Percentiles rank a stretch among this genome's conserved stretches.
phyloP scores from a whole-genome alignment of 306 rosid genomes.

The Lathyrus oleraceus region DNA sequence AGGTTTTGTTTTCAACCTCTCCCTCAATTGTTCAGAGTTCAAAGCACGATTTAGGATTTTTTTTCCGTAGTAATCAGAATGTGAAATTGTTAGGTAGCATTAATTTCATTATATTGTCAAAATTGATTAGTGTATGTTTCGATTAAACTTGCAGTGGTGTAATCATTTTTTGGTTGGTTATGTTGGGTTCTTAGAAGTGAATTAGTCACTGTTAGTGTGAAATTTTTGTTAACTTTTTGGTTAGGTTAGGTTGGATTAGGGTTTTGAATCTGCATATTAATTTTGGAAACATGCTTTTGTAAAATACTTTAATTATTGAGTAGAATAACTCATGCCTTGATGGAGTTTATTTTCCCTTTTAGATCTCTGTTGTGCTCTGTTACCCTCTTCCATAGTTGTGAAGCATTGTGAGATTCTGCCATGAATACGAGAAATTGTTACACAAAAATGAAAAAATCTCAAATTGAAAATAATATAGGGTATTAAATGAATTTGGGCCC shows the following conservation, averaged over 20 bases:
- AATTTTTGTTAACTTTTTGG: constrained; percentile 5
- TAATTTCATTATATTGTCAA: not conserved
- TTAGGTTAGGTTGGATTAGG: constrained; percentile 14
- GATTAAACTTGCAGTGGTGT: constrained; percentile 3
- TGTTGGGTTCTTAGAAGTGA: no score
- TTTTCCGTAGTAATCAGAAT: not conserved
- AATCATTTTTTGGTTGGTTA: not conserved
- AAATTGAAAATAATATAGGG: no score
- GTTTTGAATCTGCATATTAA: constrained; percentile 14
- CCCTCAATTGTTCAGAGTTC: not conserved
- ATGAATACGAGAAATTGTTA: constrained; percentile 22
- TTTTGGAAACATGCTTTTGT: not conserved
- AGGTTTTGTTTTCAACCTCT: constrained; percentile 49
- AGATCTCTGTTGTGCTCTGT: constrained; percentile 13
- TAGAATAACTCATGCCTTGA: constrained; percentile 1
- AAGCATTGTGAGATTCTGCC: not conserved
- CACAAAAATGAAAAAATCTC: constrained; percentile 19
- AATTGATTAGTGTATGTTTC: not conserved
- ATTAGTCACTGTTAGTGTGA: constrained; percentile 9
- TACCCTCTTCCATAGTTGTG: constrained; percentile 14
- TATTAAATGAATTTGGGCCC: no score
- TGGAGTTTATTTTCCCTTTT: constrained; percentile 23
- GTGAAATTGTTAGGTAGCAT: not conserved
- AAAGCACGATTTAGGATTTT: not conserved
- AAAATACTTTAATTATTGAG: not conserved